Base-by-base conservation (phyloP, 1,284 basidiomycete genomes). In the Lentinus polychrous region DNA sequence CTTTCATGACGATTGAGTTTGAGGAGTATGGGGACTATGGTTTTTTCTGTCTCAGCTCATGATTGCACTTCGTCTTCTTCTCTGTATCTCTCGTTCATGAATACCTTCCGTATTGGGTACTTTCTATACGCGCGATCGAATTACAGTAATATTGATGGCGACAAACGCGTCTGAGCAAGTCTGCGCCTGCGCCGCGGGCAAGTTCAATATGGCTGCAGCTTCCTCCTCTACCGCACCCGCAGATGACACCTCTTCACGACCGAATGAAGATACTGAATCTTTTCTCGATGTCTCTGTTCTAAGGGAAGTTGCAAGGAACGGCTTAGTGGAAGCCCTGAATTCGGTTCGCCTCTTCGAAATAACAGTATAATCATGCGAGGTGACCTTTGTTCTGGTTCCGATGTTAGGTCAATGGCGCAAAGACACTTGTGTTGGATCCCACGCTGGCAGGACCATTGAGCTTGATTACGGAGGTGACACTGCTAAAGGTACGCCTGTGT, bases 351-450 rank as follows among this genome's bases (percentile, higher is more conserved):
- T 8, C 14, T 20, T 65, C 14, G 22, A 18, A 20, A 35, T 35
- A 15, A 40, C 38, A 23, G 34, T 46, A 23, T 23, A 7, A 2
- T 23, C 7, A 27, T 24, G 35, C 7, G 39, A 20, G 20, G 41
- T 27, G 24, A 10, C 45, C 43, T n/a, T 46, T 43, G 57, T 46
- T 49, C 46, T 51, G 15, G 15, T 17, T 22, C 7, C 11, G 27
- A 7, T 32, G 46, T n/a, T 48, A 94, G 88, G 89, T 97, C 4
- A 90, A 88, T 67, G 94, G 93, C 8, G 83, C 90, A 44, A 99
- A 99, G 74, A 99, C 95, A 1, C 82, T 99, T 35, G 90, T 98
- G 27, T 78, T 99, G 3, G 94, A 98, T 58, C 75, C 90, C 1
- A 76, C 83, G 2, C 71, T 99, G 8, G 90, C 94, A 1, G 95